These are phyloP conservation scores for Aspergillus jensenii DNA, from an alignment of 2,329 filamentous ascomycete genomes.

Conservation along the genomic window DNA sequence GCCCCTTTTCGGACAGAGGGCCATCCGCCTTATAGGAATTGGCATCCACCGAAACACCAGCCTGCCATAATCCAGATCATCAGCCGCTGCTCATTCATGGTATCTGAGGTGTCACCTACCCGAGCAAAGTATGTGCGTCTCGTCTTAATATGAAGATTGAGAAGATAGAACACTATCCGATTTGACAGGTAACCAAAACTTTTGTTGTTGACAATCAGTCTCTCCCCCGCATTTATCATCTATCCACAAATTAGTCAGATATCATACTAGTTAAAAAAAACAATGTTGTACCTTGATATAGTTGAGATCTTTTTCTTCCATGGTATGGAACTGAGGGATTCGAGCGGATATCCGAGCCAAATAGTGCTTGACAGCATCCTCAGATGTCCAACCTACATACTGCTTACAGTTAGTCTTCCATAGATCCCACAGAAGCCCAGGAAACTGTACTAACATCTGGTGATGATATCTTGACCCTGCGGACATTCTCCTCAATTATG, in stretches of 20 bases:
- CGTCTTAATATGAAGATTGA: conserved; percentile 95
- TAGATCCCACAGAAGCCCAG: conserved; percentile 7
- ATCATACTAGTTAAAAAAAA: not conserved
- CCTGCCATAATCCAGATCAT: conserved; percentile 33
- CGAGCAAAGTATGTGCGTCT: conserved; percentile 91
- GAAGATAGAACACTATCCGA: conserved; percentile 95
- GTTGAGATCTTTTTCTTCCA: conserved; percentile 90
- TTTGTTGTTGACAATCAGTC: conserved; percentile 94
- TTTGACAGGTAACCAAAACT: conserved; percentile 96
- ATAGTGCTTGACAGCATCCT: conserved; percentile 90
- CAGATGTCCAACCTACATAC: conserved; percentile 88
- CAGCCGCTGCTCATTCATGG: not conserved
- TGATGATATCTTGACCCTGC: conserved; percentile 95
- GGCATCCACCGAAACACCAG: conserved; percentile 82
- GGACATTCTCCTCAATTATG: conserved; percentile 94
- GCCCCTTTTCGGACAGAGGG: conserved; percentile 75
- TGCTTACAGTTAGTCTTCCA: conserved; percentile 34
- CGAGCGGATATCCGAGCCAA: conserved; percentile 84
- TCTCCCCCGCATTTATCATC: conserved; percentile 96
- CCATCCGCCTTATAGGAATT: conserved; percentile 92
- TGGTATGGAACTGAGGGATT: conserved; percentile 94
- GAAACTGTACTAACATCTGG: conserved; percentile 68
- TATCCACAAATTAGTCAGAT: conserved; percentile 23
- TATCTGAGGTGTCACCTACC: conserved; percentile 34
- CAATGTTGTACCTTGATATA: conserved; percentile 71